Percentiles rank a stretch among this genome's conserved stretches.
These are phyloP conservation scores for Immersiella caudata DNA, from an alignment of 495 filamentous ascomycete genomes.

Conservation along the genomic window DNA sequence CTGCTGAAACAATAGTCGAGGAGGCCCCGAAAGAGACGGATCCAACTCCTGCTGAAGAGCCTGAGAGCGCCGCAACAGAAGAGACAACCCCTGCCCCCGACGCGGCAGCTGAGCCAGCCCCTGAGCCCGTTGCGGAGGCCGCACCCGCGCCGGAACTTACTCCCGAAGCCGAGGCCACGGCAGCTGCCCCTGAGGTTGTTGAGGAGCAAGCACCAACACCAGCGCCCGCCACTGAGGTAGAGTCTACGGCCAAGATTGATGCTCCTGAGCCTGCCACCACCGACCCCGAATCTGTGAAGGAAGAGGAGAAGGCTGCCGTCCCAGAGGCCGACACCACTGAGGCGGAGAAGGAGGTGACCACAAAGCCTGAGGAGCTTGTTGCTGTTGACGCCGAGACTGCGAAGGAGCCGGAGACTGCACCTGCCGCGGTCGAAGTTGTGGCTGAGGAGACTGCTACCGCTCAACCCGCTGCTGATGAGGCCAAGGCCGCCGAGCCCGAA, in stretches of 20 bases:
- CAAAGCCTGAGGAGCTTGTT: conserved; percentile 6
- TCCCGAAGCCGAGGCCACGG: not conserved
- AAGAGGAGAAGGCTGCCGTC: conserved; percentile 6
- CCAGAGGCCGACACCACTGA: not conserved
- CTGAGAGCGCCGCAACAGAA: conserved; percentile 2
- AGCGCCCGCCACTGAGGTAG: not conserved
- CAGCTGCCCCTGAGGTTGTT: not conserved
- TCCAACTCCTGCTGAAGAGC: not conserved
- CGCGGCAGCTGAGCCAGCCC: not conserved
- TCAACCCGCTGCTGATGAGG: not conserved
- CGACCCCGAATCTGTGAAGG: conserved; percentile 11
- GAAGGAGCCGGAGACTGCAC: not conserved
- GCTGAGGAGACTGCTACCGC: not conserved
- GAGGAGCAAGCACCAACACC: not conserved
- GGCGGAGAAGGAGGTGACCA: conserved; percentile 5
- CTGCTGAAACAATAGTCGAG: conserved; percentile 1
- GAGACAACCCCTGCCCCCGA: not conserved
- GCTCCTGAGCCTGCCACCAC: not conserved
- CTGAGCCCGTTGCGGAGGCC: not conserved
- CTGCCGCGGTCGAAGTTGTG: not conserved
- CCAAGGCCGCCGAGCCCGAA: not conserved
- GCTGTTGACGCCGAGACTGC: conserved; percentile 17
- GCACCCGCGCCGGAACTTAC: not conserved
- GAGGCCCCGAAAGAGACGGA: not conserved
- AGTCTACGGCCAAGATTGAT: not conserved